Base-by-base conservation (phyloP, 768 basidiomycete genomes). In the Macrocybe gigantea region DNA sequence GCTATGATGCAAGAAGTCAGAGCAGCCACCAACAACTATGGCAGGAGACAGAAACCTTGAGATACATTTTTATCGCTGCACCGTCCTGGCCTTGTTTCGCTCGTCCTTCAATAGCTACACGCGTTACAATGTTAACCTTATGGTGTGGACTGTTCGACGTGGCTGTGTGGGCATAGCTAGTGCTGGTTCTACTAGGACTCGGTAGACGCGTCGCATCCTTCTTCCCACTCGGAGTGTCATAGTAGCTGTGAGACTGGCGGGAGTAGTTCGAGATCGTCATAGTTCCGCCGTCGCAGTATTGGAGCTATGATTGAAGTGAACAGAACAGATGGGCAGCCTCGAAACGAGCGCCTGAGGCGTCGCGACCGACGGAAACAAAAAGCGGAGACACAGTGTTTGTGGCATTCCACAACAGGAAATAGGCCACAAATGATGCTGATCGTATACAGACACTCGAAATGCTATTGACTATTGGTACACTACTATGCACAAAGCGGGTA, bases 91-190 rank as follows among this genome's bases (percentile, higher is more conserved):
- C 78, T 47, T 77, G 75, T 63, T 79, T 83, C 14, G 81, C 80
- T 63, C 80, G 83, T 31, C 87, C 88, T 58, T 88, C 84, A 42
- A 90, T 78, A 15, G 80, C 81, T 32, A 89, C 74, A 44, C 84
- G 82, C 41, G 85, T 82, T 3, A 88, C 85, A 11, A 89, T 68
- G 58, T 86, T 87, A 44, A 82, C 57, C 58, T 77, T 82, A 43
- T 71, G 70, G 48, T 64, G 65, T 13, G 67, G 65, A 6, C 70
- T 67, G 15, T 63, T 67, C 7, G 75, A 66, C 0, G 73, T 75
- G 36, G 77, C 54, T 3, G 76, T 77, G 14, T 77, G 73, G 5
- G 77, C 66, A 41, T 77, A 76, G 46, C 63, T 66, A 36, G 60
- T 65, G 49, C 55, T 65, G 33, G 60, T 62, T 15, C 62, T 47